Base-by-base conservation (phyloP, 768 basidiomycete species). In the Kwoniella newhampshirensis region DNA sequence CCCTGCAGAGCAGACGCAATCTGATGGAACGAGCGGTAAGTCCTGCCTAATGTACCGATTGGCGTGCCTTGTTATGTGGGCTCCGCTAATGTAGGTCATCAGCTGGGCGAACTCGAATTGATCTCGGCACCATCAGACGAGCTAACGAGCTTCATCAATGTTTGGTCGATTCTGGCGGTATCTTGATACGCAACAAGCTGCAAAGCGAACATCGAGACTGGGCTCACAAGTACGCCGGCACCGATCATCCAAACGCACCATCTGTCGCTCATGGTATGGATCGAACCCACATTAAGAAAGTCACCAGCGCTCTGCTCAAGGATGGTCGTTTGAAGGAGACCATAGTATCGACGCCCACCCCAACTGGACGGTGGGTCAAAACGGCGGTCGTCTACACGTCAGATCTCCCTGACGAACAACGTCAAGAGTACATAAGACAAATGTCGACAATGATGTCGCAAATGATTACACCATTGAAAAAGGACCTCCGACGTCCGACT, bases 241-340 rank as follows among this genome's bases (percentile, higher is more conserved):
- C 63, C 2, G 64, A 67, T 43, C 51, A 48, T 23, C 66, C 66
- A 5, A 30, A 53, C 39, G 68, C 68, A 1, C 71, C 71, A 28
- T 32, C 57, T 9, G 42, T 55, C 17, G 59, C 45, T 2, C 58
- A 54, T 30, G 59, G 40, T 17, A 64, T 74, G 63, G 73, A 71
- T 49, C 54, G 64, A 71, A 81, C 87, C 12, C 89, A 89, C 1
- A 81, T 85, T 26, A 81, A 80, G 25, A 74, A 80, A 4, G 84
- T 86, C 0, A 77, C 89, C 49, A 81, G 82, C 57, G 82, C 75
- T 21, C 74, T 93, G 69, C 85, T 87, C 74, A 79, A 76, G 37
- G 83, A 82, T 27, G 85, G 86, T 7, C 82, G 84, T 60, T 76
- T 93, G 58, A 90, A 85, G 72, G 80, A 84, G 66, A 77, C 90